A percentile compares a stretch with the other conserved stretches of the same genome.
Conservation (phyloP, 2,329 filamentous ascomycete species). For the Aotearoamyces nothofagi region DNA sequence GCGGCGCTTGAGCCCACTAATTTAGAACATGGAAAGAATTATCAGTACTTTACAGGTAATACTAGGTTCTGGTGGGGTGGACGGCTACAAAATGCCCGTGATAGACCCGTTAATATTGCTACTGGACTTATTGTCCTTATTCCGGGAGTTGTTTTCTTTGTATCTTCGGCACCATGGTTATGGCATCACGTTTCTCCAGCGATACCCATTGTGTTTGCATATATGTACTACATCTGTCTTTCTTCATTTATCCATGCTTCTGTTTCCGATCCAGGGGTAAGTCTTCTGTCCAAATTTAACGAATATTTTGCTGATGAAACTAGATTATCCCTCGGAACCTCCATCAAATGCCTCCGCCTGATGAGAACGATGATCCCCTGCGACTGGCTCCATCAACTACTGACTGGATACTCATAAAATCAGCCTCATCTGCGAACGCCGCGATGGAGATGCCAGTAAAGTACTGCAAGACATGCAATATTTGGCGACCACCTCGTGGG, state of each 20-base stretch:
- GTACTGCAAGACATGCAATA: conserved; percentile 94
- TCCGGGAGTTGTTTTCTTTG: conserved; percentile 72
- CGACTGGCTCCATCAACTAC: conserved; percentile 72
- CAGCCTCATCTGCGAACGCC: conserved; percentile 54
- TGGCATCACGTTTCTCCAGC: conserved; percentile 83
- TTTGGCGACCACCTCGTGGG: conserved; percentile 89
- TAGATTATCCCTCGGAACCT: conserved; percentile 87
- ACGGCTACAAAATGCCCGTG: conserved; percentile 73
- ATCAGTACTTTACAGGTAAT: conserved; percentile 89
- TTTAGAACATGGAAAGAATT: conserved; percentile 49
- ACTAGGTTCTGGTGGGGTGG: conserved; percentile 81
- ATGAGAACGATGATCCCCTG: conserved; percentile 67
- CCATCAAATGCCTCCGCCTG: conserved; percentile 67
- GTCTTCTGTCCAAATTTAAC: conserved; percentile 21
- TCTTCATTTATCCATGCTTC: conserved; percentile 94
- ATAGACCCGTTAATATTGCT: conserved; percentile 76
- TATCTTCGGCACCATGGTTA: conserved; percentile 61
- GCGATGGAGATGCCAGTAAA: conserved; percentile 98
- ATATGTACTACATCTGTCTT: conserved; percentile 78
- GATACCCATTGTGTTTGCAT: conserved; percentile 78
- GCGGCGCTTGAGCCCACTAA: conserved; percentile 11
- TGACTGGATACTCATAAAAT: conserved; percentile 86
- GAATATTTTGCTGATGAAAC: conserved; percentile 9
- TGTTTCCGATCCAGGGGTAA: conserved; percentile 79
- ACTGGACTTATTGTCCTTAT: conserved; percentile 71